These are phyloP conservation scores for Tolypocladium sp. DNA, from an alignment of 2,329 filamentous ascomycete species.

Conservation along the genomic window DNA sequence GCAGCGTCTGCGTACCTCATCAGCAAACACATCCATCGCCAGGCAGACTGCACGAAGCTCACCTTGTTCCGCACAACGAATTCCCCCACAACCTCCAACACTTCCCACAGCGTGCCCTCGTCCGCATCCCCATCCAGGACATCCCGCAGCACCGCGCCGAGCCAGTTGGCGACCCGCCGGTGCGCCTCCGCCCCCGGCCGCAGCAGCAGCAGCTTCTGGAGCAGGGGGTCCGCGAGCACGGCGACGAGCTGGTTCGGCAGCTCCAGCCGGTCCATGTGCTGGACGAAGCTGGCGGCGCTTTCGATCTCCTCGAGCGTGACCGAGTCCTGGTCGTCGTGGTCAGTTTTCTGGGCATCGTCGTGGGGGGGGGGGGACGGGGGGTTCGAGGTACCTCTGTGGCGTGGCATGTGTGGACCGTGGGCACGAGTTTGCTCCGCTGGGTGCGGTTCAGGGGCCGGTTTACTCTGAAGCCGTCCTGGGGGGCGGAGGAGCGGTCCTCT, in stretches of 20 bases:
- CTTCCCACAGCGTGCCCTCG: conserved; percentile 38
- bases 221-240: conserved; percentile 63
- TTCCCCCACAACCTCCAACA: conserved; percentile 44
- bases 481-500: conserved; percentile 23
- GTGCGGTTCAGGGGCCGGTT: conserved; percentile 32
- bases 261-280: conserved; percentile 68
- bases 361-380: too few species aligned
- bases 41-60: conserved; percentile 4
- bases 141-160: conserved; percentile 46
- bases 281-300: conserved; percentile 58
- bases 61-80: conserved; percentile 51
- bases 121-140: conserved; percentile 42
- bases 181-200: conserved; percentile 44
- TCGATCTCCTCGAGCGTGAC: conserved; percentile 72
- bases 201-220: conserved; percentile 68
- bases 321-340: conserved; percentile 44
- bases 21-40: neutral
- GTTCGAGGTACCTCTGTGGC: conserved; percentile 64
- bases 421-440: conserved; percentile 37
- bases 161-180: conserved; percentile 49
- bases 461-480: conserved; percentile 51
- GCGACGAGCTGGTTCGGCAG: conserved; percentile 75
- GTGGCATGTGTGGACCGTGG: conserved; percentile 64
- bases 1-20: conserved; percentile 33
- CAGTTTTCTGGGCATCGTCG: neutral